Percentiles rank a stretch among this genome's conserved stretches.
Evolutionary conservation across 2,329 filamentous ascomycete species (phyloP).

Genomic region (Aspergillus fischeri): DNA sequence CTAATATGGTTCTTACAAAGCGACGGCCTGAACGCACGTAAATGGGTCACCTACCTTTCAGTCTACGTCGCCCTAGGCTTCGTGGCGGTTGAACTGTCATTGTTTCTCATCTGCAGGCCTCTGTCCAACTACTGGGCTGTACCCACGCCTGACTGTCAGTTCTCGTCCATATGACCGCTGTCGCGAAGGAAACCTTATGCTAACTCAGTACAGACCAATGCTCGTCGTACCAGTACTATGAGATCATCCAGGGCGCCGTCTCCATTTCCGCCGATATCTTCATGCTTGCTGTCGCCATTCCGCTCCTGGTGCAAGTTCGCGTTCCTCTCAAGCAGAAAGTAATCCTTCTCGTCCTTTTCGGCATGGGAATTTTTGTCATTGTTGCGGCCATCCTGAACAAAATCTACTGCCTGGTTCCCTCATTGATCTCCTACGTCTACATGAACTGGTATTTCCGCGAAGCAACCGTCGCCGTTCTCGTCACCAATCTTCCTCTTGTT

Average conservation of each 20-base stretch:
- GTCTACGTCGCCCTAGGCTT: slow-evolving; percentile 46
- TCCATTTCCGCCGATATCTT: slow-evolving; percentile 43
- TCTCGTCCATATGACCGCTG: not conserved
- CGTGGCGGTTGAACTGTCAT: slow-evolving; percentile 46
- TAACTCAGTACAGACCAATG: slow-evolving; percentile 34
- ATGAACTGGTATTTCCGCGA: slow-evolving; percentile 49
- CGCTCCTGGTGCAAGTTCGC: slow-evolving; percentile 38
- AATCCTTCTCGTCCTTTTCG: slow-evolving; percentile 40
- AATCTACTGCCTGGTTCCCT: slow-evolving; percentile 44
- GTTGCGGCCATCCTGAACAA: slow-evolving; percentile 48
- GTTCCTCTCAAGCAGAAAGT: slow-evolving; percentile 42
- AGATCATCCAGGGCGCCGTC: slow-evolving; percentile 44
- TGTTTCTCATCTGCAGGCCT: slow-evolving; percentile 50
- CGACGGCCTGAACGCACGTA: slow-evolving; percentile 31
- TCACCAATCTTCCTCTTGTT: slow-evolving; percentile 50
- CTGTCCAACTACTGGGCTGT: slow-evolving; percentile 50
- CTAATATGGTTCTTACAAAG: slow-evolving; percentile 8
- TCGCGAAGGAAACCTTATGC: not conserved
- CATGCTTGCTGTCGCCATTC: slow-evolving; percentile 43
- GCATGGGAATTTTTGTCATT: slow-evolving; percentile 46
- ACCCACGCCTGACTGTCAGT: slow-evolving; percentile 36
- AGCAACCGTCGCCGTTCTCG: slow-evolving; percentile 43
- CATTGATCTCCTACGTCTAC: slow-evolving; percentile 40
- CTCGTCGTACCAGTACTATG: slow-evolving; percentile 42
- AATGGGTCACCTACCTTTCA: slow-evolving; percentile 35